Base-by-base conservation (phyloP, 352 stramenopile genomes). In the Aphanomyces astaci region DNA sequence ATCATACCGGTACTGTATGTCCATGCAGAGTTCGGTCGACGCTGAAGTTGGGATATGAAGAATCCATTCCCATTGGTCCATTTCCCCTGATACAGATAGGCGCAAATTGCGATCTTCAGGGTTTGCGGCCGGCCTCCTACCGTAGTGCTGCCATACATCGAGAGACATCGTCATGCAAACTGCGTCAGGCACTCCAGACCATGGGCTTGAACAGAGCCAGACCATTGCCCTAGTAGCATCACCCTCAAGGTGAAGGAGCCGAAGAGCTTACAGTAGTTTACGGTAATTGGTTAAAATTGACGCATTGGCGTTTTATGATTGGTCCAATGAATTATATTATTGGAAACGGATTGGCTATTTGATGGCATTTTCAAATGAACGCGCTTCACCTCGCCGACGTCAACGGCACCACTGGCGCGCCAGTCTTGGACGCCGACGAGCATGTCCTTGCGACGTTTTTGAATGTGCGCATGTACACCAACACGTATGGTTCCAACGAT, bases 391-490 rank as follows among this genome's bases (percentile, higher is more conserved):
- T n/a, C 13, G 49, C 28, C 43, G 62, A 68, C 51, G 46, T 43
- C 36, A 43, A 45, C 51, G 43, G 15, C 4, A 25, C 62, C 19
- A 52, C 56, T 27, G 62, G 62, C 62, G 62, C 48, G 46, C 62
- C 62, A 17, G 32, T 59, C 33, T 45, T 68, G 22, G 25, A 27
- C 19, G 62, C 17, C 11, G 62, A 68, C 25, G 62, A 68, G 32
- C 28, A 51, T 11, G 59, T 68, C 51, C 43, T 68, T 22, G 30
- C 62, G 30, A 28, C 33, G 17, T 68, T 68, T 28, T 22, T 45
- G n/a, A 15, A n/a, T 22, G 31, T 59, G 28, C 62, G 43, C 17
- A 68, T 68, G 62, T 62, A 45, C 30, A 59, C 49, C 30, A 68
- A 52, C 45, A 52, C 49, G 51, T 68, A 68, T 28, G 51, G 51